Evolutionary conservation across 176 grass and related monocot genomes (phyloP).

Genomic region (Luzula sylvatica): DNA sequence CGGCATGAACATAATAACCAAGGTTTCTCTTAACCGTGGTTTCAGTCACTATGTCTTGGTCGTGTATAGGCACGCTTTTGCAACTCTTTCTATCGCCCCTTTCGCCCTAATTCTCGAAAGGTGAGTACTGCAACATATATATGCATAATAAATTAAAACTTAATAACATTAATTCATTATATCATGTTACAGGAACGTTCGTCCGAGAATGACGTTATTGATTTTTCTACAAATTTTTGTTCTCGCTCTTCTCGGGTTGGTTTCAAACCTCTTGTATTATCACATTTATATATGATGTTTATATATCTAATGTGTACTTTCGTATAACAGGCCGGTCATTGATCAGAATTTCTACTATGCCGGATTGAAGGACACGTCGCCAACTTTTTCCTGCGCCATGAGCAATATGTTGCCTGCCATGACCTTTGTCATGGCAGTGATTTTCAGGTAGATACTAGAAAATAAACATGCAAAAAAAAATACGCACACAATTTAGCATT

Average conservation of each 20-base stretch:
- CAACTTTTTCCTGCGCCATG: slow-evolving; percentile 98
- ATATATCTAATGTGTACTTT: not conserved
- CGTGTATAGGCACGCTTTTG: slow-evolving; percentile 96
- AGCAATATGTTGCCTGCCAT: slow-evolving; percentile 99
- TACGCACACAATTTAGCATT: not conserved
- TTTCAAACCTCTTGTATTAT: not conserved
- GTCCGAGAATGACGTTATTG: slow-evolving; percentile 45
- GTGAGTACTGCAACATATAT: slow-evolving; percentile 9
- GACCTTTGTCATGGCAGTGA: slow-evolving; percentile 83
- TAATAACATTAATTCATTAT: not conserved
- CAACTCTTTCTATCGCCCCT: slow-evolving; percentile 93
- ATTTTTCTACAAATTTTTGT: slow-evolving; percentile 71
- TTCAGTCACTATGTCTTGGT: slow-evolving; percentile 99
- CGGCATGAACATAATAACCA: slow-evolving; percentile 99
- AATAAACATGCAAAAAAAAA: not conserved
- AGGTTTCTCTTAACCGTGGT: slow-evolving; percentile 95
- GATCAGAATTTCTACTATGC: slow-evolving; percentile 99
- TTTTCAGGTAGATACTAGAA: slow-evolving; percentile 45
- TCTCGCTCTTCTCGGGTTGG: slow-evolving; percentile 74
- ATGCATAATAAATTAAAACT: not conserved
- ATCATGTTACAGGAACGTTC: slow-evolving; percentile 40
- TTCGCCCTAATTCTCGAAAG: slow-evolving; percentile 90
- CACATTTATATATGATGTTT: not conserved
- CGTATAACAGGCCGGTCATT: slow-evolving; percentile 55
- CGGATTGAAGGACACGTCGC: slow-evolving; percentile 87